phyloP scores from a whole-genome alignment of 257 asterid species.

The Cynanchum wilfordii region DNA sequence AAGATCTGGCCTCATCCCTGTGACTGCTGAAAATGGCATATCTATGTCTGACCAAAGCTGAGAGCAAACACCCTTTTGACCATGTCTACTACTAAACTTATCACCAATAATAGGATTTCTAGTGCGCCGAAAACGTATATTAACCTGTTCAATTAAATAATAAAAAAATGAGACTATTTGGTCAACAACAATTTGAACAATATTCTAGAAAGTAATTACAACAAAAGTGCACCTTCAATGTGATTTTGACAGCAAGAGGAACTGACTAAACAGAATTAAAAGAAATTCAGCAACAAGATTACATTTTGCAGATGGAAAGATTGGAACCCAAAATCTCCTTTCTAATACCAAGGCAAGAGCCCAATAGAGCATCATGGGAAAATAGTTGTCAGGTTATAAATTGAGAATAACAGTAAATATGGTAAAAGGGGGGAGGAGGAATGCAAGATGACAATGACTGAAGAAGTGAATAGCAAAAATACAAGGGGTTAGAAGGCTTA shows the following conservation, averaged over 20 bases:
- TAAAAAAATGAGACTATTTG: conserved; percentile 8
- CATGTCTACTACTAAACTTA: conserved; percentile 98
- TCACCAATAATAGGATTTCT: conserved; percentile 95
- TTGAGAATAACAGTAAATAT: not conserved
- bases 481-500: not conserved
- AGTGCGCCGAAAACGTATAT: conserved; percentile 71
- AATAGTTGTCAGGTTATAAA: not conserved
- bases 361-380: not conserved
- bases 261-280: not conserved
- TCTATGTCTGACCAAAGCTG: conserved; percentile 91
- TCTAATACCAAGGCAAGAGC: not conserved
- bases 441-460: not conserved
- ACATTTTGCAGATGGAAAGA: not conserved
- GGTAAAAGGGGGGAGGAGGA: not conserved
- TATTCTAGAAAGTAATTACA: not conserved
- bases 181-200: not conserved
- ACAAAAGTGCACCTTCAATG: not conserved
- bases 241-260: not conserved
- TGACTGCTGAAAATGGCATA: conserved; percentile 86
- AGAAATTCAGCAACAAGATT: not conserved
- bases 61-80: conserved; percentile 99
- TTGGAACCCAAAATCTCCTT: not conserved
- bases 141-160: conserved; percentile 54
- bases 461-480: not conserved
- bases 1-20: conserved; percentile 98